Evolutionary conservation across 1,284 basidiomycete genomes (phyloP), one percentile per base, ranked within the genome.

Genomic region (Ceraceosorus bombacis): DNA sequence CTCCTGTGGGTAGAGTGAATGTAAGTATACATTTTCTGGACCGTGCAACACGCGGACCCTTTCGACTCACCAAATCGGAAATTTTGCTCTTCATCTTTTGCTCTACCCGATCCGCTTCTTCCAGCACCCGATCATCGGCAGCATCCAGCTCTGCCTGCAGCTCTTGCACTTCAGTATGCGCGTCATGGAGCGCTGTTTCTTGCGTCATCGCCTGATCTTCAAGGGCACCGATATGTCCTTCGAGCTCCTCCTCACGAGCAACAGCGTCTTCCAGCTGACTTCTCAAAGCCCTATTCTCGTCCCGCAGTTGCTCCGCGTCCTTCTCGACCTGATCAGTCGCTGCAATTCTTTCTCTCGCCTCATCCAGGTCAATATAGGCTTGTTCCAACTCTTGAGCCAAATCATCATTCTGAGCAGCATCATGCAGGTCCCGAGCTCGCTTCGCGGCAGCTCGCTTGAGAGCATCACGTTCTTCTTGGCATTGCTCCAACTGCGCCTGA

Each of bases 321-420:
- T 56, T 9, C 17, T 61, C 43, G 15, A 61, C 46, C 40, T 61
- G 41, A n/a, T 40, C 41, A 10, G 49, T 51, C 49, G 49, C 49
- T 2, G 13, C 15, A 27, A 55, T 27, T 15, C n/a, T 12, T 39
- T 58, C 57, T 15, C 39, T 54, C 10, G 53, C 53, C 27, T 10
- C 17, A 40, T 54, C 51, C 55, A 57, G 15, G 27, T 57, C 55
- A 50, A 50, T 51, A n/a, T 48, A 27, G 13, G 17, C 13, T 27
- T 37, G 15, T n/a, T 53, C 52, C 6, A 15, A 36, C 13, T 53
- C 36, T 27, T 27, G 27, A 27, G 49, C 36, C 49, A 27, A n/a
- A 27, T 8, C 15, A 10, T 46, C 43, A 10, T 46, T 46, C 43
- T 46, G 43, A 46, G 43, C 43, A 15, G 9, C 15, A 15, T 10